A percentile compares a stretch with the other conserved stretches of the same genome.
Conservation (phyloP, 345 rosid species). For the Trapa bicornis region DNA sequence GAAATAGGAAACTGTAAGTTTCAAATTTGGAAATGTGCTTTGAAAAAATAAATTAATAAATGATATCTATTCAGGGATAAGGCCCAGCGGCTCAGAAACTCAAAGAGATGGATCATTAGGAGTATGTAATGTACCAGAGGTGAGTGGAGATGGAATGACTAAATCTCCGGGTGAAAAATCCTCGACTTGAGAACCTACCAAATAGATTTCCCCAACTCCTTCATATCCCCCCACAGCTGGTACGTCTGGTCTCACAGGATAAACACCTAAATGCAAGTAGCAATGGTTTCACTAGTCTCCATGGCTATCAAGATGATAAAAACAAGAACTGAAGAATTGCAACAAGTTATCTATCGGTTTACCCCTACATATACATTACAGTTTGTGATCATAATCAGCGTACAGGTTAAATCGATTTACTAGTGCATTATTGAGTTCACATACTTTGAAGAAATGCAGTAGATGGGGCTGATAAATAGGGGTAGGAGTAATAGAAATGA, state of each 20-base stretch:
- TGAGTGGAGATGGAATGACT: slow-evolving; percentile 84
- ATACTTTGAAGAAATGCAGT: background rate
- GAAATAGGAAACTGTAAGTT: background rate
- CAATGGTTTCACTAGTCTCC: background rate
- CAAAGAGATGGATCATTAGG: background rate
- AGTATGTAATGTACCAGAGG: slow-evolving; percentile 38
- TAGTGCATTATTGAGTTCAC: background rate
- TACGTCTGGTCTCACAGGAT: slow-evolving; percentile 75
- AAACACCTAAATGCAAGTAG: slow-evolving; percentile 39
- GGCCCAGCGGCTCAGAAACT: background rate
- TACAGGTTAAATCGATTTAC: no score
- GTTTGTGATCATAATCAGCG: no score
- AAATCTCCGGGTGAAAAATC: slow-evolving; percentile 57
- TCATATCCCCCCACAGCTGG: slow-evolving; percentile 94
- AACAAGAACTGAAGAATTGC: background rate
- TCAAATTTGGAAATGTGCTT: background rate
- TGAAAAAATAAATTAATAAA: background rate
- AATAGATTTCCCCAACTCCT: slow-evolving; percentile 77
- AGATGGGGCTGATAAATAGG: background rate
- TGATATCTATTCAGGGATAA: background rate
- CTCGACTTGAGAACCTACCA: slow-evolving; percentile 58
- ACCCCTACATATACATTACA: background rate
- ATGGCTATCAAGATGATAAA: background rate
- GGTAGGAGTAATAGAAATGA: no score
- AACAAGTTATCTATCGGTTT: background rate